phyloP scores from a whole-genome alignment of 805 yeast species.

The Pichia eremophila region DNA sequence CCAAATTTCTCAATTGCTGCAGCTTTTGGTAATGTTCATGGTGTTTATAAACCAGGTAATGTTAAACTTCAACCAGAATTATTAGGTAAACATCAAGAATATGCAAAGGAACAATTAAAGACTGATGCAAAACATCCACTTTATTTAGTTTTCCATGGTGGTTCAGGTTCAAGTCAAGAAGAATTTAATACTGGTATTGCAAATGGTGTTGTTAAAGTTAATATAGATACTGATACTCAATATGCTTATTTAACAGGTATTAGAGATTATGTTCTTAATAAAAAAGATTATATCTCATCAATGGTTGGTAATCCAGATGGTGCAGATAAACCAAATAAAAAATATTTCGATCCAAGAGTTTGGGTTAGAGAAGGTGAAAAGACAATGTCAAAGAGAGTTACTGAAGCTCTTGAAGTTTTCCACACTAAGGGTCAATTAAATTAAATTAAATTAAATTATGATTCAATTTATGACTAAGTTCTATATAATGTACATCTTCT shows the following conservation, averaged over 20 bases:
- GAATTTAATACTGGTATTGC: conserved; percentile 88
- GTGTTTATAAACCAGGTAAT: conserved; percentile 99
- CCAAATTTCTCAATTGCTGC: conserved; percentile 99
- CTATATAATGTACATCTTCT: no score
- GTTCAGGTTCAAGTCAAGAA: conserved; percentile 91
- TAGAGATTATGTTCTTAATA: conserved; percentile 91
- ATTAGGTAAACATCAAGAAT: conserved; percentile 91
- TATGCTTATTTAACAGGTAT: conserved; percentile 95
- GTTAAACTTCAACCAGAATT: conserved; percentile 87
- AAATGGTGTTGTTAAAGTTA: conserved; percentile 97
- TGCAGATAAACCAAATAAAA: conserved; percentile 98
- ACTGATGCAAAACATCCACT: conserved; percentile 55
- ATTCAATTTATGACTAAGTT: no score
- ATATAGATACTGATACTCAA: conserved; percentile 98
- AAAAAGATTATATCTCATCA: conserved; percentile 86
- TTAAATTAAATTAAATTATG: background rate
- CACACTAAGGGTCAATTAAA: conserved; percentile 58
- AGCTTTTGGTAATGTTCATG: conserved; percentile 98
- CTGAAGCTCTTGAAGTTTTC: conserved; percentile 80
- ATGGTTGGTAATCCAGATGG: conserved; percentile 99
- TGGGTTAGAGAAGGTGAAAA: conserved; percentile 99
- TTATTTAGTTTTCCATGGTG: conserved; percentile 99
- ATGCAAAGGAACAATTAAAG: conserved; percentile 62
- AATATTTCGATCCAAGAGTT: conserved; percentile 99
- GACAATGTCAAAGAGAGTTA: conserved; percentile 85